phyloP scores from a whole-genome alignment of 257 asterid genomes.

The Lavandula angustifolia region DNA sequence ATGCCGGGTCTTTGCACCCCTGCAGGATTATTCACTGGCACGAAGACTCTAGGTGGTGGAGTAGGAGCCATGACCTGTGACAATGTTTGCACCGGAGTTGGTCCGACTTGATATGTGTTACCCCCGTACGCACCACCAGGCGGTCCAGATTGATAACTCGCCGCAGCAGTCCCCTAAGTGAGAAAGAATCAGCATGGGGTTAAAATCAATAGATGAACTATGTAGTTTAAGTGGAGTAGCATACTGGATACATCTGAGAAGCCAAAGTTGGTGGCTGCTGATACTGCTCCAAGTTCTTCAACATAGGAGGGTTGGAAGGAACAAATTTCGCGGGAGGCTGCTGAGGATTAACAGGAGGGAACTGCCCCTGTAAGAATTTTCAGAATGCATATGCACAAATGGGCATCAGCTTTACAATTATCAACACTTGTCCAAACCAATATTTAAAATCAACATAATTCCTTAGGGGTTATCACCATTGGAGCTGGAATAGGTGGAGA shows the following conservation, averaged over 20 bases:
- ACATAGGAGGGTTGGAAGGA: constrained; percentile 66
- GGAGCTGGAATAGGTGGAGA: constrained; percentile 61
- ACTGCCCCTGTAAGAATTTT: constrained; percentile 49
- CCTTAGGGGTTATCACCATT: constrained; percentile 39
- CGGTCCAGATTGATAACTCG: constrained; percentile 61
- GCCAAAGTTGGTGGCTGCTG: constrained; percentile 80
- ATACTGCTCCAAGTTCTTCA: constrained; percentile 74
- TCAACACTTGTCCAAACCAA: constrained; percentile 18
- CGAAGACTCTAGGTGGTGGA: constrained; percentile 60
- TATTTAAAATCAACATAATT: constrained; percentile 21
- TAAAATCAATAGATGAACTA: constrained; percentile 6
- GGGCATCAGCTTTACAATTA: constrained; percentile 17
- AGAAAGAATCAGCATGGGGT: constrained; percentile 31
- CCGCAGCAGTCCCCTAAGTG: constrained; percentile 53
- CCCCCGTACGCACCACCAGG: constrained; percentile 55
- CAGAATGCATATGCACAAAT: not conserved
- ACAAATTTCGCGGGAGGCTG: constrained; percentile 68
- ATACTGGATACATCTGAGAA: constrained; percentile 81
- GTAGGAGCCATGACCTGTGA: constrained; percentile 58
- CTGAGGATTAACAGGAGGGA: constrained; percentile 49
- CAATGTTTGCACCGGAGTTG: constrained; percentile 55
- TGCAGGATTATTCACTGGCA: constrained; percentile 49
- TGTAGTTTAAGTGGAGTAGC: constrained; percentile 29
- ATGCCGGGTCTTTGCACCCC: constrained; percentile 70
- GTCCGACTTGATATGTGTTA: constrained; percentile 49